phyloP scores from a whole-genome alignment of 2,329 filamentous ascomycete species.

The Cladosporium cucumerinum region DNA sequence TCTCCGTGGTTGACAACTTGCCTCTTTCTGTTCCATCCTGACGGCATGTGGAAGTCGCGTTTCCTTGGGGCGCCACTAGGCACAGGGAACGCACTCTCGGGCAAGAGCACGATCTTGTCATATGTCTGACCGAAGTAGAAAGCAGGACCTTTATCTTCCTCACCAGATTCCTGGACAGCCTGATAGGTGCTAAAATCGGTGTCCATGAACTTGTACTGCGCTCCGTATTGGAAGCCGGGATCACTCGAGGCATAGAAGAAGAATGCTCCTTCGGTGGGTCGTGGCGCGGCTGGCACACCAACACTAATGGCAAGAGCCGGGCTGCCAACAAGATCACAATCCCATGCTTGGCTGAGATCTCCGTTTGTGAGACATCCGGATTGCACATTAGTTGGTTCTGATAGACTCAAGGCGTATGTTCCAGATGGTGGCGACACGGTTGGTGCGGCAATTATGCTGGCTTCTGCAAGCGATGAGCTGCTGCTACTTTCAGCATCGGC shows the following conservation, averaged over 20 bases:
- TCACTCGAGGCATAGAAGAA: conserved; percentile 29
- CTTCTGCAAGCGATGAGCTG: conserved; percentile 32
- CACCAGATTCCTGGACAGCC: conserved; percentile 57
- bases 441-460: conserved; percentile 46
- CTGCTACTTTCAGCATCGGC: conserved; percentile 9
- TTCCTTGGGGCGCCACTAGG: neutral
- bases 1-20: conserved; percentile 52
- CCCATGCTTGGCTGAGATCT: conserved; percentile 59
- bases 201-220: conserved; percentile 52
- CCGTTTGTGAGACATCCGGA: conserved; percentile 57
- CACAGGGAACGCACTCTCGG: conserved; percentile 35
- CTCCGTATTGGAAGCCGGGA: conserved; percentile 53
- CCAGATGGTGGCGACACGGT: conserved; percentile 54
- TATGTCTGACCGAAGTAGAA: conserved; percentile 62
- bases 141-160: conserved; percentile 56
- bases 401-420: conserved; percentile 52
- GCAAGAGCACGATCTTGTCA: conserved; percentile 61
- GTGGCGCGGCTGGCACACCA: conserved; percentile 20
- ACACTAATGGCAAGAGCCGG: conserved; percentile 31
- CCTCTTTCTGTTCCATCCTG: conserved; percentile 36
- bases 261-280: conserved; percentile 27
- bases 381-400: conserved; percentile 50
- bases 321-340: conserved; percentile 51
- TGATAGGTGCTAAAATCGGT: conserved; percentile 43
- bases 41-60: conserved; percentile 18